Base-by-base conservation (phyloP, 768 basidiomycete genomes). In the Steccherinum ochraceum region DNA sequence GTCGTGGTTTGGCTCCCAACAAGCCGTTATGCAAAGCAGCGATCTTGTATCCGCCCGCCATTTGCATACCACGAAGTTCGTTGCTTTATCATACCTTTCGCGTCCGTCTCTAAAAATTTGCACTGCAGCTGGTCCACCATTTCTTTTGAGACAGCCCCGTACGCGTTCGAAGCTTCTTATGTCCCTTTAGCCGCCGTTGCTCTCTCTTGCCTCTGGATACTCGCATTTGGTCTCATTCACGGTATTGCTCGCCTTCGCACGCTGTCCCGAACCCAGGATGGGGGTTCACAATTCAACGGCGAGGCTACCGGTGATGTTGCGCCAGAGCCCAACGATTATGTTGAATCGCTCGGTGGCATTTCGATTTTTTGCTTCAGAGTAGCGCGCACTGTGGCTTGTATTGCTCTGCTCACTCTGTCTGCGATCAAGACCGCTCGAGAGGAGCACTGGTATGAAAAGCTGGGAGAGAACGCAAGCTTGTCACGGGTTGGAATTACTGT, bases 331-430 rank as follows among this genome's bases (percentile, higher is more conserved):
- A 23, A 43, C 7, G 21, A 18, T 43, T 10, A 43, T 43, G 19
- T 43, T 18, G 21, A 43, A 18, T 54, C 56, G 3, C 55, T 69
- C 19, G 64, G 67, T 24, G 69, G 69, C 13, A 49, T 61, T n/a
- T 64, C 57, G 2, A 64, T 72, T 19, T 71, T 70, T 55, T 51
- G 48, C 7, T 62, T 68, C 52, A 67, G 69, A 39, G 39, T 68
- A 12, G 39, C 68, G 0, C 58, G 72, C 27, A 52, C 68, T 1
- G 45, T 68, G 1, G 57, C 63, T 26, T 57, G 65, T 16, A 59
- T 61, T 20, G 62, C 66, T 1, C 56, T 75, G 4, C 48, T 72
- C 13, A 68, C 61, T 21, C 48, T 74, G 35, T 69, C 66, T 44
- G 61, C 62, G 44, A 66, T 65, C 12, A 64, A 67, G 24, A 59